Evolutionary conservation across 129 eudicot genomes (phyloP).

Genomic region (Ambrosia trifida): DNA sequence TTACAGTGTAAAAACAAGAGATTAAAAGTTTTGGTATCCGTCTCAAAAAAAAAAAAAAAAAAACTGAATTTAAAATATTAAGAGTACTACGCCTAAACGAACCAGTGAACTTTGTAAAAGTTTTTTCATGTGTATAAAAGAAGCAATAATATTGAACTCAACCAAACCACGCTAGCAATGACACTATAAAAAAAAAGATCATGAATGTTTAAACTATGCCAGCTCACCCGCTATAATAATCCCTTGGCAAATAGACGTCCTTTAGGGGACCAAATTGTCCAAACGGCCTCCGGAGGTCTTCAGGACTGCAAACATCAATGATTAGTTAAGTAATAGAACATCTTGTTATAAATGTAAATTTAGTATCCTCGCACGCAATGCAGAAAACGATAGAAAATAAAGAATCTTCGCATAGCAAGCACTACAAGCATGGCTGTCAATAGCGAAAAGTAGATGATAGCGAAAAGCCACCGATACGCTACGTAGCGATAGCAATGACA

Average conservation of each 20-base stretch:
- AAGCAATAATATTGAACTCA: neutral
- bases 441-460: too few species aligned
- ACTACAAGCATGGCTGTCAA: too few species aligned
- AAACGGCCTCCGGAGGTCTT: conserved; percentile 88
- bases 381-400: neutral
- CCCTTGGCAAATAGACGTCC: conserved; percentile 93
- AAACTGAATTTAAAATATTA: neutral
- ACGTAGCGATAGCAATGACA: too few species aligned
- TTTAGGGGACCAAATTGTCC: conserved; percentile 89
- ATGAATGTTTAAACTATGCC: conserved; percentile 2
- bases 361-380: neutral
- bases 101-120: neutral
- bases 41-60: neutral
- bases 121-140: neutral
- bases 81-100: neutral
- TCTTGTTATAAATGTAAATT: neutral
- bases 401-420: neutral
- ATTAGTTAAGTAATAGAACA: neutral
- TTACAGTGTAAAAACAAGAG: neutral
- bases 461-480: too few species aligned
- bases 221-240: conserved; percentile 96
- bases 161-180: neutral
- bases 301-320: conserved; percentile 64
- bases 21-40: neutral
- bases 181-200: neutral